Base-by-base conservation (phyloP, 805 yeast genomes). In the Cyberlindnera suaveolens region DNA sequence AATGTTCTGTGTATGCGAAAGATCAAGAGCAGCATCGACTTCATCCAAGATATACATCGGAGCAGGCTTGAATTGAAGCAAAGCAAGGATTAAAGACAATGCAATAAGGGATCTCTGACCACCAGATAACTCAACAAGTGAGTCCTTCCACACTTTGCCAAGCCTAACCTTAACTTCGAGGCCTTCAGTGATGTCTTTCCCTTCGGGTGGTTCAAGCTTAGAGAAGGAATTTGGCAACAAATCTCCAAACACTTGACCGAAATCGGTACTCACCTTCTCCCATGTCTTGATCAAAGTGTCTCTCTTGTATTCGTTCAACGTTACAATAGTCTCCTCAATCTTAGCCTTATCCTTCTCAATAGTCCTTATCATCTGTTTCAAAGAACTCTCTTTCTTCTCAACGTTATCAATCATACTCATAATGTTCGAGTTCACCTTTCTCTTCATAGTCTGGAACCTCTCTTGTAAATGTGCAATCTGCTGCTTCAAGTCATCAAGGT, bases 21-120 rank as follows among this genome's bases (percentile, higher is more conserved):
- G 74, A 71, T 93, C 99, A 51, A 93, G 73, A 1, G 99, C 99
- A 1, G 99, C 99, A 67, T 93, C 99, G 32, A 93, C 97, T 66
- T 93, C 99, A 65, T 93, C 99, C 45, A 93, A 69, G 53, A 93
- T 91, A 59, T 93, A 93, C 96, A 93, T 86, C 7, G 99, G 99
- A 1, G 99, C 99, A 5, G 99, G 99, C 62, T 89, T 87, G 70
- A 85, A 91, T 62, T 89, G 96, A 39, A 93, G 69, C 47, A 93
- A 70, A 0, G 98, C 96, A 79, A 91, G 75, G 53, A 93, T 93
- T 53, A 91, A 70, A 3, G 98, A 86, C 44, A 93, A 68, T 0
- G 99, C 99, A 50, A 91, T 86, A 50, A 95, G 75, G 1, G 98
- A 93, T 52, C 98, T 68, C 63, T 93, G 99, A 16, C 99, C 99